Evolutionary conservation across 1,284 basidiomycete species (phyloP), one percentile per base, ranked within the genome.

Genomic region (Malassezia psittaci): DNA sequence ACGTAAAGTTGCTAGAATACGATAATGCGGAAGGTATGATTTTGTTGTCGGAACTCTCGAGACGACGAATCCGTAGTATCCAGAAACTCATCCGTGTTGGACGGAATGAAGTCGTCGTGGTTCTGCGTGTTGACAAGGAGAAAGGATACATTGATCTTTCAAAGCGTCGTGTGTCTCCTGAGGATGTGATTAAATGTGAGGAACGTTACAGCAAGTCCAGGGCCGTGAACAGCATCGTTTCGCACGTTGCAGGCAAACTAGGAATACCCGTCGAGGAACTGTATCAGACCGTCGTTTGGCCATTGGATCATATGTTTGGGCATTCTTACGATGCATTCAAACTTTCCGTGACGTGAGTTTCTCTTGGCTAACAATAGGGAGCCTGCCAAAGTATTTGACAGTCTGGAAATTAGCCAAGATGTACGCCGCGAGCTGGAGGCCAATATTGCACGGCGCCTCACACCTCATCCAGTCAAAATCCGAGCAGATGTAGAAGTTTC

Each of bases 21-120:
- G 93, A 98, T 77, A 91, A 91, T 75, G 94, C 93, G 57, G 94
- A 99, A 76, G 93, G 94, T 67, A 99, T 99, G 93, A 98, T 99
- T 67, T 78, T 98, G 32, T 84, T 98, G 19, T 96, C 93, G 9
- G 94, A 98, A 77, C 84, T 99, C 8, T 96, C 90, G 16, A 80
- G 94, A 70, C 82, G 94, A 75, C 93, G 94, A 77, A 99, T 99
- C 72, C 80, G 93, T 69, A 93, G 88, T 16, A 96, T 99, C 48
- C 93, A 98, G 77, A 98, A 98, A 77, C 83, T 98, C 54, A 98
- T 98, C 76, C 82, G 93, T 56, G 91, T 98, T 3, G 93, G 93
- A 18, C 82, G 94, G 69, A 99, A 99, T 76, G 93, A 98, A 76
- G 93, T 98, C 59, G 93, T 98, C 59, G 93, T 98, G 59, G 94